These are phyloP conservation scores for Oxalis stricta DNA, from an alignment of 441 rosid species.

Conservation along the genomic window DNA sequence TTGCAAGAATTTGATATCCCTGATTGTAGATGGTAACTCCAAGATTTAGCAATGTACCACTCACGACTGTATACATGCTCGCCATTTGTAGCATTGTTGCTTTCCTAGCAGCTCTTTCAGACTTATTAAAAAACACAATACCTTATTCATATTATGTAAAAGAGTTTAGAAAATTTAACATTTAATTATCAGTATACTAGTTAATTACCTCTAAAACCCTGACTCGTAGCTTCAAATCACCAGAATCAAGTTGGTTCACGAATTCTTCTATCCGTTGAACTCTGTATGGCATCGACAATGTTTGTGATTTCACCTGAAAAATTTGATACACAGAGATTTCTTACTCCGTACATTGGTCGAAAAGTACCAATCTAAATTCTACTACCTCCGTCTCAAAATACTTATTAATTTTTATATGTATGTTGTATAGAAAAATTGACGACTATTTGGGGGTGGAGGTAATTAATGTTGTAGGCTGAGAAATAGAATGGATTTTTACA, in stretches of 20 bases:
- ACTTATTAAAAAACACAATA: too few species aligned
- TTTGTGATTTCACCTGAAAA: constrained; percentile 62
- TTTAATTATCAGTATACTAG: neutral
- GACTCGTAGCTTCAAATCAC: constrained; percentile 86
- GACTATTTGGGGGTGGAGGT: too few species aligned
- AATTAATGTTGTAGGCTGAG: too few species aligned
- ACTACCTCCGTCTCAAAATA: too few species aligned
- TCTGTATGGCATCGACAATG: constrained; percentile 82
- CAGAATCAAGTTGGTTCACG: constrained; percentile 76
- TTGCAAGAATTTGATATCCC: constrained; percentile 54
- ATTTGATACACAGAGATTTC: neutral
- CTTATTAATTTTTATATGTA: too few species aligned
- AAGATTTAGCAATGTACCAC: constrained; percentile 71
- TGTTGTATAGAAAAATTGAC: too few species aligned
- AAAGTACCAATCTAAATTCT: too few species aligned
- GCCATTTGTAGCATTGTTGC: constrained; percentile 87
- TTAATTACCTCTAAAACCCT: constrained; percentile 80
- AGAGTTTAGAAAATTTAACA: neutral
- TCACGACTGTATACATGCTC: constrained; percentile 70
- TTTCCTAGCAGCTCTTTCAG: constrained; percentile 85
- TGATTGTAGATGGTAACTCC: constrained; percentile 56
- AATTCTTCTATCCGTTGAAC: constrained; percentile 81
- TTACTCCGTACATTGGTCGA: neutral
- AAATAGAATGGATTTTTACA: too few species aligned
- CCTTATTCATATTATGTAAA: too few species aligned